These are phyloP conservation scores for Mentha longifolia DNA, from an alignment of 257 asterid species.

Conservation along the genomic window DNA sequence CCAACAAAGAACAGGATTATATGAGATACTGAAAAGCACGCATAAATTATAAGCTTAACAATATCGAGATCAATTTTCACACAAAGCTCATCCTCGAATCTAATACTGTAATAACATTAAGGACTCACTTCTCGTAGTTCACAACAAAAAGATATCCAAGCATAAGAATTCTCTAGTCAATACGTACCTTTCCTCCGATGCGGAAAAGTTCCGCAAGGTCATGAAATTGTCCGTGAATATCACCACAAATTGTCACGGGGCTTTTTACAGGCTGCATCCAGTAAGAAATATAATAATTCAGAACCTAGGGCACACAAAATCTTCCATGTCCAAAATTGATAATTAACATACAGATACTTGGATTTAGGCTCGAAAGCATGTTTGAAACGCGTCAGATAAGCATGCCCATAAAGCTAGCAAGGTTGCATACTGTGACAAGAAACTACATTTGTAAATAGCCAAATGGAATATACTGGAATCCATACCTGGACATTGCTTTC, in stretches of 20 bases:
- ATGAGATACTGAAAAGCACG: conserved; percentile 23
- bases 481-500: conserved; percentile 97
- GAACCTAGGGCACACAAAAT: background rate
- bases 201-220: conserved; percentile 96
- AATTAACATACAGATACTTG: conserved; percentile 1
- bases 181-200: conserved; percentile 92
- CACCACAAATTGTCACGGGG: conserved; percentile 97
- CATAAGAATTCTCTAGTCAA: conserved; percentile 17
- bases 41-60: background rate
- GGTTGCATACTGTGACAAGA: conserved; percentile 1
- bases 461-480: conserved; percentile 9
- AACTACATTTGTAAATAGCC: background rate
- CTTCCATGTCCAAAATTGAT: background rate
- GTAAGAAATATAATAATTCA: conserved; percentile 36
- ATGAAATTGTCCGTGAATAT: conserved; percentile 96
- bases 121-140: conserved; percentile 29
- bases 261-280: conserved; percentile 91
- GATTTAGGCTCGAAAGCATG: background rate
- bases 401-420: background rate
- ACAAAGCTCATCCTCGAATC: conserved; percentile 31
- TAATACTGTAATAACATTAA: conserved; percentile 27
- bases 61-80: conserved; percentile 14
- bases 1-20: conserved; percentile 29
- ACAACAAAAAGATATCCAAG: conserved; percentile 25
- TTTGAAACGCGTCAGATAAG: conserved; percentile 3